phyloP scores from a whole-genome alignment of 805 yeast species.

The Metschnikowia colocasiae region DNA sequence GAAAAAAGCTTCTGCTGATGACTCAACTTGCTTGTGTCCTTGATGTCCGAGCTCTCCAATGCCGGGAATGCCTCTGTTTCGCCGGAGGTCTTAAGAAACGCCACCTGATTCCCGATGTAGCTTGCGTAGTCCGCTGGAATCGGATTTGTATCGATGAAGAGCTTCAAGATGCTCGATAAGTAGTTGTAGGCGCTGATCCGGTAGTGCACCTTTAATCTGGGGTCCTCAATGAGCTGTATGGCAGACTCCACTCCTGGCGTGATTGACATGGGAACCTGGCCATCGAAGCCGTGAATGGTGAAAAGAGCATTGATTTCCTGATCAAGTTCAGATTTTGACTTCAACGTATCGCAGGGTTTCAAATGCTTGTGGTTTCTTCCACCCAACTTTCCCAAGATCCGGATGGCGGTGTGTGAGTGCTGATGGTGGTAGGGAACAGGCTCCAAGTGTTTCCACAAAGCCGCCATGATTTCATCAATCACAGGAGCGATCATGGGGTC shows the following conservation, averaged over 20 bases:
- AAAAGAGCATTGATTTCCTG: slow-evolving; percentile 70
- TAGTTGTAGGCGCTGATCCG: slow-evolving; percentile 76
- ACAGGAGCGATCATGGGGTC: slow-evolving; percentile 98
- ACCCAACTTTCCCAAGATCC: slow-evolving; percentile 92
- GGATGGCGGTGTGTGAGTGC: slow-evolving; percentile 89
- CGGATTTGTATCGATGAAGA: slow-evolving; percentile 58
- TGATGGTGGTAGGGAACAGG: slow-evolving; percentile 95
- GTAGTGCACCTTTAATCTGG: slow-evolving; percentile 58
- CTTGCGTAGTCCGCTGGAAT: slow-evolving; percentile 43
- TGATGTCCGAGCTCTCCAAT: slow-evolving; percentile 41
- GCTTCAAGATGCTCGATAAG: slow-evolving; percentile 58
- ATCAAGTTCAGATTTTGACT: slow-evolving; percentile 50
- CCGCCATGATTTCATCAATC: slow-evolving; percentile 88
- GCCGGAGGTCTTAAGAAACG: slow-evolving; percentile 37
- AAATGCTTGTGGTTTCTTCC: slow-evolving; percentile 90
- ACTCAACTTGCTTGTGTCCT: slow-evolving; percentile 47
- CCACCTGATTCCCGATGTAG: slow-evolving; percentile 49
- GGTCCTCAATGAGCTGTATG: slow-evolving; percentile 67
- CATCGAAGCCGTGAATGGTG: slow-evolving; percentile 62
- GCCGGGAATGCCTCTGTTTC: slow-evolving; percentile 30
- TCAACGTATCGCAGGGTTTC: slow-evolving; percentile 67
- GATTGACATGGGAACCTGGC: slow-evolving; percentile 63
- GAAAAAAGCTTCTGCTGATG: slow-evolving; percentile 64
- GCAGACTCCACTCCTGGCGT: slow-evolving; percentile 85
- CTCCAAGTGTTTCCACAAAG: slow-evolving; percentile 83